Percentiles rank a stretch among this genome's conserved stretches.
Evolutionary conservation across 75 land plant genomes (phyloP).

Genomic region (Pinus tabuliformis): DNA sequence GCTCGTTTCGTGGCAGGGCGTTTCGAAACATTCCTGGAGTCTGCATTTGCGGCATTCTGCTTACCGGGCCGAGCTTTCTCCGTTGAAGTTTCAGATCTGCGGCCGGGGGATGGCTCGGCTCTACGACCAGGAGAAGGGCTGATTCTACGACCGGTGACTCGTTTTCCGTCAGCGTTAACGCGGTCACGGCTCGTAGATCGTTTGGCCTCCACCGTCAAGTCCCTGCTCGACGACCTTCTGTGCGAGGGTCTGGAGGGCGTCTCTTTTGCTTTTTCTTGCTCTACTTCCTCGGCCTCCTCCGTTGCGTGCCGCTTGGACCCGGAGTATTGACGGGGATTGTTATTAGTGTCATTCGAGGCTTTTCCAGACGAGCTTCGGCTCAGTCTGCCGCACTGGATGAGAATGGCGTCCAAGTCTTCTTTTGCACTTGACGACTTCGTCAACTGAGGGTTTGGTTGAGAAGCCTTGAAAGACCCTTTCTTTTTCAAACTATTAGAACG

Average conservation of each 20-base stretch:
- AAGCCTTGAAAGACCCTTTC: neutral
- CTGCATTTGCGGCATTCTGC: neutral
- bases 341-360: slow-evolving; percentile 7
- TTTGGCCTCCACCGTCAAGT: slow-evolving; percentile 9
- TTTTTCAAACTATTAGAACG: slow-evolving; percentile 2
- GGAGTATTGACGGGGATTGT: slow-evolving; percentile 32
- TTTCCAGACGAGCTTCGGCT: slow-evolving; percentile 63
- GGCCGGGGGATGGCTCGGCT: slow-evolving; percentile 17
- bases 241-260: slow-evolving; percentile 1
- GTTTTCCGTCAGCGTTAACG: slow-evolving; percentile 1
- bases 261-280: neutral
- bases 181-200: slow-evolving; percentile 32
- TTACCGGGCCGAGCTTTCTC: neutral
- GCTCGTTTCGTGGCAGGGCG: neutral
- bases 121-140: slow-evolving; percentile 61
- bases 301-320: slow-evolving; percentile 60
- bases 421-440: slow-evolving; percentile 61
- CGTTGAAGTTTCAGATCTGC: neutral
- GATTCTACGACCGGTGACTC: slow-evolving; percentile 28
- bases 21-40: neutral
- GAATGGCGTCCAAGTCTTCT: slow-evolving; percentile 69
- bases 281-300: slow-evolving; percentile 37
- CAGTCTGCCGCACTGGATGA: slow-evolving; percentile 68
- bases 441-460: neutral
- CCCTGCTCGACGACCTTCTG: slow-evolving; percentile 4